Percentiles rank a stretch among this genome's conserved stretches.
phyloP scores from a whole-genome alignment of 116 monocot genomes.

The Dioscorea cayenensis region DNA sequence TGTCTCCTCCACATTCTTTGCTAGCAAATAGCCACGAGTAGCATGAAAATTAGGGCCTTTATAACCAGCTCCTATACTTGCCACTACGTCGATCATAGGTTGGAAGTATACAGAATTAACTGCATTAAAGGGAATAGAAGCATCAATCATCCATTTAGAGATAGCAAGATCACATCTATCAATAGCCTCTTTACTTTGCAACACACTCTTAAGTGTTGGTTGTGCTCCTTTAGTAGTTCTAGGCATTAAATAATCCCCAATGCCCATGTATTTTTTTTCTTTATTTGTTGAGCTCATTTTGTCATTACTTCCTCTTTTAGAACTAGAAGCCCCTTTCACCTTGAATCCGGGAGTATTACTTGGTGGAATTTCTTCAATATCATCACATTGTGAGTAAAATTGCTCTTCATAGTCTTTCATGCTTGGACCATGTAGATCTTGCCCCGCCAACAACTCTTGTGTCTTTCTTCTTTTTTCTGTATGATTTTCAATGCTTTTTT shows the following conservation, averaged over 20 bases:
- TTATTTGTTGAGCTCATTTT: no score
- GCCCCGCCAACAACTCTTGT: slow-evolving; percentile 46
- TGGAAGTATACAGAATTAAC: slow-evolving; percentile 74
- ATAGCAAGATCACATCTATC: slow-evolving; percentile 50
- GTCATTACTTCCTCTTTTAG: no score
- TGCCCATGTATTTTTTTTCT: no score
- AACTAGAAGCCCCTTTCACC: no score
- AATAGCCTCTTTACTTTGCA: not conserved
- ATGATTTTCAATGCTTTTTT: slow-evolving; percentile 60
- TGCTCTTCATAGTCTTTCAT: no score
- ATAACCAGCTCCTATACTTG: slow-evolving; percentile 36
- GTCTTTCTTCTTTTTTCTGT: slow-evolving; percentile 40
- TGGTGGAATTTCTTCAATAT: no score
- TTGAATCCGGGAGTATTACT: no score
- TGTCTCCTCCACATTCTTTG: slow-evolving; percentile 51
- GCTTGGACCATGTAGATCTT: slow-evolving; percentile 3
- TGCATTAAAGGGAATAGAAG: slow-evolving; percentile 62
- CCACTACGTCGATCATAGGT: slow-evolving; percentile 71
- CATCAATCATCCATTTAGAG: slow-evolving; percentile 64
- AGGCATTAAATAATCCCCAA: no score
- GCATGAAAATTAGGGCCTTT: slow-evolving; percentile 58
- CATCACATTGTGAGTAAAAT: no score
- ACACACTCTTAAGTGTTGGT: no score
- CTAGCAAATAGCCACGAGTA: slow-evolving; percentile 54
- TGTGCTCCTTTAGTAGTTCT: no score